Evolutionary conservation across 2,329 filamentous ascomycete species (phyloP), one percentile per base, ranked within the genome.

Genomic region (Colletotrichum lini): DNA sequence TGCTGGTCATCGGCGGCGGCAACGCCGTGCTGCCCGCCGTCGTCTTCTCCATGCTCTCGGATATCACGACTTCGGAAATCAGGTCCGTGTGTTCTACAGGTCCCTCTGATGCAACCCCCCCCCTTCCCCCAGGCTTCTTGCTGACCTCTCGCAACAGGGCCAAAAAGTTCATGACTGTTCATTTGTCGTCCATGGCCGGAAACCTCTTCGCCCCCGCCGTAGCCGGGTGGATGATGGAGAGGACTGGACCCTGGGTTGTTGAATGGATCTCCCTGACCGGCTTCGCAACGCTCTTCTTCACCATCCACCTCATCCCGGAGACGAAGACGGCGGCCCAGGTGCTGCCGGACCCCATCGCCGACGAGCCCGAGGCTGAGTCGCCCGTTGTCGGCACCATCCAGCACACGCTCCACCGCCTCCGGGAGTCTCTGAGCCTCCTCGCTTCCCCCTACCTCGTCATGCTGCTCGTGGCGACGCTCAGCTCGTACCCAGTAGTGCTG

Each of bases 161-260:
- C 23, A 77, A 80, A 16, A 75, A 74, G 44, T 84, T 84, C 67
- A 77, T 84, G 68, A 73, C 77, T 0, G 74, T 79, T 6, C 75
- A 75, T 64, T 76, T 78, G 26, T 74, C 75, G 2, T 77, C 76
- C 26, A 74, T 83, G 50, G 65, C 79, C 0, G 82, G 80, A 6
- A 79, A 80, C 38, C 70, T 84, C 7, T 66, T 83, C 40, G 80
- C 80, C 3, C 82, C 82, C 0, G 76, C 81, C 1, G 50, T 84
- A 3, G 78, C 82, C 4, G 79, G 79, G 2, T 72, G 75, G 23
- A 76, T 84, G 65, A 83, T 84, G 82, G 62, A 67, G 13, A 72
- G 63, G 16, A 76, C 75, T 0, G 79, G 79, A 6, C 78, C 78
- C 21, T 79, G 78, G 79, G 78, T 78, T 4, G 65, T 73, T 4